Base-by-base conservation (phyloP, 1,139 yeast species). In the Saccharomyces hybrid region DNA sequence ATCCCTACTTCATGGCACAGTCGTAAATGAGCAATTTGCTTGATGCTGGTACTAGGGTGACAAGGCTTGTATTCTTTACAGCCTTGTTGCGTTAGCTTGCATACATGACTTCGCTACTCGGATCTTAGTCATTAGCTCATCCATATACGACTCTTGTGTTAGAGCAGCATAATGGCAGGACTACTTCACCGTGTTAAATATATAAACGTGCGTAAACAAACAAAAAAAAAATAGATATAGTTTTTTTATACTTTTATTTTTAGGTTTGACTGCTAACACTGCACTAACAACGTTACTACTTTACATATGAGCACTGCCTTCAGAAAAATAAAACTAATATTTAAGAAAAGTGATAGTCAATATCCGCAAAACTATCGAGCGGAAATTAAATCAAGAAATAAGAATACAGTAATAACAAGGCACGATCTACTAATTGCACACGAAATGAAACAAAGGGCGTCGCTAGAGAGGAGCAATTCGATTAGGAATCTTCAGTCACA, bases 361-460 rank as follows among this genome's bases (percentile, higher is more conserved):
- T 38, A 38, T 20, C 23, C 8, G 13, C 44, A 16, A 20, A 38
- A 20, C 26, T 38, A 38, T 5, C 25, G 44, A 16, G 25, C 44
- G 13, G 44, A 38, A 20, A 38, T 38, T n/a, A 38, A 38, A 38
- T 14, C 44, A 11, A 38, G 16, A 38, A 38, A 38, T 38, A 38
- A 38, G 20, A 38, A 50, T 14, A 25, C 48, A 2, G 49, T 50
- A 7, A 31, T 50, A 20, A 50, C 52, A 30, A 50, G 52, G 25
- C 52, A 50, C 11, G 52, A 50, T 25, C 42, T 50, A 5, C 48
- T 50, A 5, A 38, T 38, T 9, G 44, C 44, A n/a, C n/a, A 38
- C 25, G 44, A 38, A 38, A 38, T 13, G n/a, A 23, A 38, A 20
- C 44, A 38, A 38, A 38, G 44, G 44, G 44, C 44, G 5, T 38